A percentile compares a stretch with the other conserved stretches of the same genome.
Evolutionary conservation across 352 stramenopile genomes (phyloP).

Genomic region (Plasmopara viticola): DNA sequence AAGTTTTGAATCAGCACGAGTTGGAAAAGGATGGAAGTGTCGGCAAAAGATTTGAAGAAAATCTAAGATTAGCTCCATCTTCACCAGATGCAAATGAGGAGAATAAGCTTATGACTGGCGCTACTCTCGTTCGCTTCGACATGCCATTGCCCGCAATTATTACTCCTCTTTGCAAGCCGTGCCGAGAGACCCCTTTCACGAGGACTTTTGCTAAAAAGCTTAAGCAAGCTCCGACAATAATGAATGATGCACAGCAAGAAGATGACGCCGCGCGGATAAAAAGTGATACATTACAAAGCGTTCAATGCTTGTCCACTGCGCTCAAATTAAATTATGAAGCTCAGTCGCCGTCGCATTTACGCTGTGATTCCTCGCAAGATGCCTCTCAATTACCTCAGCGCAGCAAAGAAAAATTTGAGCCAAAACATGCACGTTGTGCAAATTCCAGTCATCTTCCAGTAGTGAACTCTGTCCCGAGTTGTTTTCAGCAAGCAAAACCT

Average conservation of each 20-base stretch:
- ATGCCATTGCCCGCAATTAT: conserved; percentile 30
- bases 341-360: conserved; percentile 3
- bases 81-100: conserved; percentile 3
- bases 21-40: conserved; percentile 5
- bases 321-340: conserved; percentile 14
- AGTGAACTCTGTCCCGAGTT: conserved; percentile 50
- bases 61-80: background rate
- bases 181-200: conserved; percentile 4
- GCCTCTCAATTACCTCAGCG: conserved; percentile 8
- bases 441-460: conserved; percentile 22
- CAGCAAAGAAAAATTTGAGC: conserved; percentile 3
- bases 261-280: conserved; percentile 1
- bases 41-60: background rate
- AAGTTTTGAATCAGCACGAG: conserved; percentile 17
- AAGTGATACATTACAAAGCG: conserved; percentile 5
- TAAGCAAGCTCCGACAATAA: conserved; percentile 3
- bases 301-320: conserved; percentile 20
- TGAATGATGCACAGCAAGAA: background rate
- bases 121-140: conserved; percentile 31
- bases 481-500: conserved; percentile 49
- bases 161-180: conserved; percentile 5
- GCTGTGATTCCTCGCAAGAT: conserved; percentile 1
- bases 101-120: conserved; percentile 6
- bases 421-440: conserved; percentile 1
- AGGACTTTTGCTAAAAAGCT: conserved; percentile 11